Conservation (phyloP, 306 rosid genomes). For the Betula pendula region DNA sequence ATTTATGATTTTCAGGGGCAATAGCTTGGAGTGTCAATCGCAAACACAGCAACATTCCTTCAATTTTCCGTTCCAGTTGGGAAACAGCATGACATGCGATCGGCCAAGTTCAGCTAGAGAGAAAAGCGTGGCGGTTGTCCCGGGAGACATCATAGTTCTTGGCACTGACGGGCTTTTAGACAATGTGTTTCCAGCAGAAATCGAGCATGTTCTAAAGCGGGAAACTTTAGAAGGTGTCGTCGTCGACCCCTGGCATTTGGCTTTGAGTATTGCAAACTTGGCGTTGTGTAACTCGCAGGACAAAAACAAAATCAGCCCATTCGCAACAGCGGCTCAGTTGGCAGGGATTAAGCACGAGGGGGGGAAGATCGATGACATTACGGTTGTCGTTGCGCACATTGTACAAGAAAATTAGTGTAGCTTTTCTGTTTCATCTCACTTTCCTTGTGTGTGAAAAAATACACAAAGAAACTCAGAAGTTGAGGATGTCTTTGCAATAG, state of each 20-base stretch:
- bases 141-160: background rate
- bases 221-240: background rate
- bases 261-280: background rate
- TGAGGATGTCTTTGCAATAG: no score
- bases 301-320: background rate
- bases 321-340: background rate
- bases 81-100: background rate
- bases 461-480: no score
- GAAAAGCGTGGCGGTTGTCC: background rate
- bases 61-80: constrained; percentile 14
- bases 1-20: constrained; percentile 23
- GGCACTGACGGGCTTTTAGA: background rate
- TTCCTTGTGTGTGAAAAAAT: no score
- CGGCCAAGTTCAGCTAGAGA: background rate
- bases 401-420: background rate
- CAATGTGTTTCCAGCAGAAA: background rate
- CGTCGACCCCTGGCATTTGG: background rate
- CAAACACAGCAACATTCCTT: background rate
- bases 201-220: background rate
- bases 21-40: background rate
- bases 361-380: background rate
- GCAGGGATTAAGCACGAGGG: background rate
- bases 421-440: no score
- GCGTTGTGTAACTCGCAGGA: background rate
- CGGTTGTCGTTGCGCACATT: background rate